phyloP scores from a whole-genome alignment of 164 flowering plant genomes.

The Umbellularia californica region DNA sequence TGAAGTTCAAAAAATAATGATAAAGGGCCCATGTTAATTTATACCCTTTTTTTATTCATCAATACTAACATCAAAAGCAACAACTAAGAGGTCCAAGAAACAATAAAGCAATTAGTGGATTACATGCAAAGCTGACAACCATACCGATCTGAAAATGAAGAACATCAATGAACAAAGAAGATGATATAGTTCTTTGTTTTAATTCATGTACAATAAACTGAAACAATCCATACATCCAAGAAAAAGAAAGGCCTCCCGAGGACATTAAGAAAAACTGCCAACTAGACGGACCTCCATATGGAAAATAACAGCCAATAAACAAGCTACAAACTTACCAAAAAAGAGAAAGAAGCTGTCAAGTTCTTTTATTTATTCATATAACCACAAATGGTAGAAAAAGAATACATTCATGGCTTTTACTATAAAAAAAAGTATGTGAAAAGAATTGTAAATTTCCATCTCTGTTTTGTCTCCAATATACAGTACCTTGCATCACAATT shows the following conservation, averaged over 20 bases:
- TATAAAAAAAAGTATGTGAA: not conserved
- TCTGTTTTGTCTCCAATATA: not conserved
- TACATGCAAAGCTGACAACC: too few species aligned
- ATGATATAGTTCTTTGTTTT: not conserved
- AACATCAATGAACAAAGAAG: not conserved
- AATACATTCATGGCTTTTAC: not conserved
- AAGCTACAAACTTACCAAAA: not conserved
- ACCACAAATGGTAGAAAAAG: not conserved
- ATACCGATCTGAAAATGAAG: not conserved
- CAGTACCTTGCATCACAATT: not conserved
- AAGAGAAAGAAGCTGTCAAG: not conserved
- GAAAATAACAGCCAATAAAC: too few species aligned
- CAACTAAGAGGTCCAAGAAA: not conserved
- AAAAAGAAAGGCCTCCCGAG: not conserved
- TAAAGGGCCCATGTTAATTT: not conserved
- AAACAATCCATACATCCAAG: not conserved
- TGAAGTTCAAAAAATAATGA: not conserved
- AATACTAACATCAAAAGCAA: too few species aligned
- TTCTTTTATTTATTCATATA: not conserved
- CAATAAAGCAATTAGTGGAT: not conserved
- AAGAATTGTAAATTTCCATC: conserved; percentile 2
- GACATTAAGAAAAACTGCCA: not conserved
- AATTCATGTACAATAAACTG: not conserved
- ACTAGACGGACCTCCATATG: not conserved
- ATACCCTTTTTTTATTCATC: not conserved